These are phyloP conservation scores for Septoria petroselini DNA, from an alignment of 2,329 filamentous ascomycete genomes.

Conservation along the genomic window DNA sequence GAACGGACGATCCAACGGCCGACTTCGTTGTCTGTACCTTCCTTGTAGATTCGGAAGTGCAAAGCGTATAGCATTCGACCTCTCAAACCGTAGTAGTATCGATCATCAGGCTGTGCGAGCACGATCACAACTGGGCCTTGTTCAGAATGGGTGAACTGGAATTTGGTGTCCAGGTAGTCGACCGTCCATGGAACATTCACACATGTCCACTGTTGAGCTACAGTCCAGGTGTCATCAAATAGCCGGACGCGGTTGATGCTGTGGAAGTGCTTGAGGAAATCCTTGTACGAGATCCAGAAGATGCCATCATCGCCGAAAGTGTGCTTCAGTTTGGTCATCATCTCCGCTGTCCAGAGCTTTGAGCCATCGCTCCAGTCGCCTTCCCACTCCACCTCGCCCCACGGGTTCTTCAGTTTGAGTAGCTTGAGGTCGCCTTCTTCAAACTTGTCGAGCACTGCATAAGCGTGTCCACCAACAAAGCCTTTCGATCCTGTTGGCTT, in stretches of 20 bases:
- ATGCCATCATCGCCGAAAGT: conserved; percentile 41
- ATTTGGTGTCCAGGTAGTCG: conserved; percentile 60
- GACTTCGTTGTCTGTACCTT: conserved; percentile 47
- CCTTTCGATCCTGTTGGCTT: conserved; percentile 44
- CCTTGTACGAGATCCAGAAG: conserved; percentile 61
- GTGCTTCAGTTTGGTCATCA: conserved; percentile 62
- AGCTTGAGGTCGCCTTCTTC: conserved; percentile 44
- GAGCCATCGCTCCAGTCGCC: conserved; percentile 80
- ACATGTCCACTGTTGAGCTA: conserved; percentile 61
- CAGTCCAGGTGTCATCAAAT: conserved; percentile 60
- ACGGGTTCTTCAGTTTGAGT: conserved; percentile 64
- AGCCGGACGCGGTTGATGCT: conserved; percentile 59
- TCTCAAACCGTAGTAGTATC: conserved; percentile 58
- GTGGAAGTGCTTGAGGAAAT: conserved; percentile 51
- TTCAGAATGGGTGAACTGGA: conserved; percentile 53
- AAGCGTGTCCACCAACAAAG: conserved; percentile 59
- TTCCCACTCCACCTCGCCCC: conserved; percentile 77
- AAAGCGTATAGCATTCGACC: conserved; percentile 58
- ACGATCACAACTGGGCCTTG: conserved; percentile 56
- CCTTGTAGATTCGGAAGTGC: conserved; percentile 58
- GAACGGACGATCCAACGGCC: conserved; percentile 32
- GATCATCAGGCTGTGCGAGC: conserved; percentile 58
- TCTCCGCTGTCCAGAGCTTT: conserved; percentile 79
- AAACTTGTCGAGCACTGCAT: conserved; percentile 56
- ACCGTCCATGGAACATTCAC: conserved; percentile 59